Evolutionary conservation across 129 eudicot genomes (phyloP).

Genomic region (Smallanthus sonchifolius): DNA sequence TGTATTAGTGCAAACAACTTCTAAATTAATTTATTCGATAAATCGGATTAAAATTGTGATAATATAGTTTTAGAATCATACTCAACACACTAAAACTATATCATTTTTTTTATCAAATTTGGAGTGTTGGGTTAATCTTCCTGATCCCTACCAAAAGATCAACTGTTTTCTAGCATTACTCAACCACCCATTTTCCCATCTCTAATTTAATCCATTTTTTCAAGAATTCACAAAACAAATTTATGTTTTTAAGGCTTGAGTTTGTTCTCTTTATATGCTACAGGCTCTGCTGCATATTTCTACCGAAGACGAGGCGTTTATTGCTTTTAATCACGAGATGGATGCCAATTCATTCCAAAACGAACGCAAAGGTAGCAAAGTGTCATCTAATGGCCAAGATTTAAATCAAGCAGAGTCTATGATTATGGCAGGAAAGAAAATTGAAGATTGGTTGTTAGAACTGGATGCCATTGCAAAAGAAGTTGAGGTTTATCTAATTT

Average conservation of each 20-base stretch:
- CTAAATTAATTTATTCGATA: no score
- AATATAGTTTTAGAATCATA: background rate
- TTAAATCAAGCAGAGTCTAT: constrained; percentile 40
- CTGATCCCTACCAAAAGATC: background rate
- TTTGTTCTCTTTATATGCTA: background rate
- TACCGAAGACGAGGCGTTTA: constrained; percentile 73
- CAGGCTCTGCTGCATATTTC: constrained; percentile 75
- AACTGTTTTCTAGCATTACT: no score
- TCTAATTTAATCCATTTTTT: background rate
- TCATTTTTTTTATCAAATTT: no score
- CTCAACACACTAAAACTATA: background rate
- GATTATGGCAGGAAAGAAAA: constrained; percentile 55
- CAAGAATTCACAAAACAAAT: background rate
- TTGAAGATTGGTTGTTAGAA: constrained; percentile 57
- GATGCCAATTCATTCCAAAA: constrained; percentile 45
- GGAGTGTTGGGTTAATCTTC: no score
- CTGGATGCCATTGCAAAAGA: constrained; percentile 66
- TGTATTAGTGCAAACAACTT: background rate
- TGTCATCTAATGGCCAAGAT: constrained; percentile 20
- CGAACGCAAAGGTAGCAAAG: constrained; percentile 40
- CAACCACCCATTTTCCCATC: background rate
- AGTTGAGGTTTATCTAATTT: constrained; percentile 65
- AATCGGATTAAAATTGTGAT: no score
- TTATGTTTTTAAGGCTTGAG: background rate
- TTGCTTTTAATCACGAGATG: constrained; percentile 56